A percentile compares a stretch with the other conserved stretches of the same genome.
Evolutionary conservation across 2,329 filamentous ascomycete species (phyloP).

Genomic region (Stylonectria norvegica): DNA sequence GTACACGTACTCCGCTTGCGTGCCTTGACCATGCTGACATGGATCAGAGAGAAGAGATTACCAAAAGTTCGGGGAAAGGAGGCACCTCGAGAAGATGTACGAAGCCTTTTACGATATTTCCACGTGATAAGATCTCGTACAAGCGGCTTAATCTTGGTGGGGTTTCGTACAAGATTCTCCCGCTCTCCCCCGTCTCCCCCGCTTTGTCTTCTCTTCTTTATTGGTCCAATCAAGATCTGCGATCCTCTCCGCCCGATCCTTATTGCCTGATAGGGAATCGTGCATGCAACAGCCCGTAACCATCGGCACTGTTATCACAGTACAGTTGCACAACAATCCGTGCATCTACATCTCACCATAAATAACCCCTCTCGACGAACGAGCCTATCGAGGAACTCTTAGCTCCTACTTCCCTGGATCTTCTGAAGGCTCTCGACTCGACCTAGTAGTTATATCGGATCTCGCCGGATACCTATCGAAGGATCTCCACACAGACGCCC

Average conservation of each 20-base stretch:
- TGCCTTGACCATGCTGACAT: slow-evolving; percentile 1
- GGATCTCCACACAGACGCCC: not conserved
- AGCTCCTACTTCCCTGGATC: not conserved
- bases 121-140: not conserved
- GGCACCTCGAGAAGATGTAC: not conserved
- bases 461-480: not conserved
- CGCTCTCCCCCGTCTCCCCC: not conserved
- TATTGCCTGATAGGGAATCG: not conserved
- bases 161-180: not conserved
- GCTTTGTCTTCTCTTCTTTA: not conserved
- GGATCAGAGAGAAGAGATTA: not conserved
- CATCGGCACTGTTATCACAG: too few relatives aligned
- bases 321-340: too few relatives aligned
- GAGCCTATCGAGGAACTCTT: not conserved
- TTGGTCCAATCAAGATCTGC: not conserved
- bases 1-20: slow-evolving; percentile 2
- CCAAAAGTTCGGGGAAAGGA: not conserved
- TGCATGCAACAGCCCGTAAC: not conserved
- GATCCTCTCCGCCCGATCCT: not conserved
- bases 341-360: not conserved
- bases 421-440: not conserved
- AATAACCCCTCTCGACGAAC: not conserved
- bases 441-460: not conserved
- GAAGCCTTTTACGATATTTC: not conserved
- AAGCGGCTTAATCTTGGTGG: not conserved